These are phyloP conservation scores for Carex arenaria DNA, from an alignment of 202 grass and related monocot species.

Conservation along the genomic window DNA sequence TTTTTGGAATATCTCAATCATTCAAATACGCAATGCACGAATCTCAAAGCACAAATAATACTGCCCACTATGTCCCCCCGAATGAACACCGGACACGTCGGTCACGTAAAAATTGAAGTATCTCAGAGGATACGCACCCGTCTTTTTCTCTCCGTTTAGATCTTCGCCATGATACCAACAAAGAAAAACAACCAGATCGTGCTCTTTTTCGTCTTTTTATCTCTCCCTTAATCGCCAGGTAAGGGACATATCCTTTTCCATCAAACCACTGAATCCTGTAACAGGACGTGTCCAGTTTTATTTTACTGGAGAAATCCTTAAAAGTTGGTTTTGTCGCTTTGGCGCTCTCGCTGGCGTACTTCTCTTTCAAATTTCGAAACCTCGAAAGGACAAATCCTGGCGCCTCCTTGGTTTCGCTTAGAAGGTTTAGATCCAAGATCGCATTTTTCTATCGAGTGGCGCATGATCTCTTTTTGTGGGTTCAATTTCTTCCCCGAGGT, in stretches of 20 bases:
- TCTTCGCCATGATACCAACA: neutral
- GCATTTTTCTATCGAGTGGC: conserved; percentile 3
- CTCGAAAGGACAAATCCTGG: conserved; percentile 12
- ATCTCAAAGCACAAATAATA: no score
- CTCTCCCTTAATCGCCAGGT: neutral
- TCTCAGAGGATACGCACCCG: no score
- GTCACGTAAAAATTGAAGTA: no score
- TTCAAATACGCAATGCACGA: no score
- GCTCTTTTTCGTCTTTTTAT: neutral
- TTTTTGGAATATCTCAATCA: no score
- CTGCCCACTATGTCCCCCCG: no score
- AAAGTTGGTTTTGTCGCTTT: neutral
- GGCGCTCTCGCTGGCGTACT: neutral
- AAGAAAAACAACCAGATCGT: neutral
- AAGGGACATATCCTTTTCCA: neutral
- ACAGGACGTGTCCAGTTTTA: neutral
- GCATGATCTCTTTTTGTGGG: neutral
- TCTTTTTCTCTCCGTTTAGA: no score
- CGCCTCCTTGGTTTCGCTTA: neutral
- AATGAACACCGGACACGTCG: no score
- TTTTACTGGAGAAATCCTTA: neutral
- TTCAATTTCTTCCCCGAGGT: neutral
- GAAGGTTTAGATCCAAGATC: neutral
- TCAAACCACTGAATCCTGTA: neutral
- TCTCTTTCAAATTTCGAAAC: conserved; percentile 23